Base-by-base conservation (phyloP, 106 monocot genomes). In the Dendrobium officinale region DNA sequence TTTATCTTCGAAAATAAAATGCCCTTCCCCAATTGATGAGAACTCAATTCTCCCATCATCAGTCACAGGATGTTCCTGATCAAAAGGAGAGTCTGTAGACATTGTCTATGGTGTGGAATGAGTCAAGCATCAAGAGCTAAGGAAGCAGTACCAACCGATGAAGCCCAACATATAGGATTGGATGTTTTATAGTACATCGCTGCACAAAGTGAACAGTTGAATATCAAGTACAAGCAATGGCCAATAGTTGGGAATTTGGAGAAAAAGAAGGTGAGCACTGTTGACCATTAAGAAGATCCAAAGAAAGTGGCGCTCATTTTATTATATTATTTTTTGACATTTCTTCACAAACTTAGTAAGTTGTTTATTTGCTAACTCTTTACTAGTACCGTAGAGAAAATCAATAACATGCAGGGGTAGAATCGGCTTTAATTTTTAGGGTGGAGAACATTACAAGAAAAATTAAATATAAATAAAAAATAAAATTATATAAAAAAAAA, bases 1-100 rank as follows among this genome's bases (percentile, higher is more conserved):
- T 78, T 85, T 85, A 66, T 83, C 83, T 78, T 88, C 88, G 61
- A 88, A 88, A 58, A 88, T 80, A 83, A 78, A 85, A 56, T 88
- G 83, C 5, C 80, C 88, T 78, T 85, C 88, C 15, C 51, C 85
- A 83, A 85, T 55, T 45, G 85, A 67, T 75, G 85, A 85, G 78
- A 85, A 85, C 29, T 85, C 88, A 75, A 83, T 79, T 22, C 49
- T 45, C 40, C 85, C 85, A 56, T 85, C 85, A 75, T 78, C 82
- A 5, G 58, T 18, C 16, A 78, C 83, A 33, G 77, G 8, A 75
- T 83, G 81, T 37, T 88, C 88, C 40, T 82, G 82, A 73, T 85
- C 88, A 83, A 83, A 82, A 48, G 67, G 56, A 76, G 85, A 73
- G 27, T 68, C 51, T 18, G 42, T 58, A 73, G 85, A 88, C 88